Conservation (phyloP, 139 green algal genomes). For the Chlorella sp. region DNA sequence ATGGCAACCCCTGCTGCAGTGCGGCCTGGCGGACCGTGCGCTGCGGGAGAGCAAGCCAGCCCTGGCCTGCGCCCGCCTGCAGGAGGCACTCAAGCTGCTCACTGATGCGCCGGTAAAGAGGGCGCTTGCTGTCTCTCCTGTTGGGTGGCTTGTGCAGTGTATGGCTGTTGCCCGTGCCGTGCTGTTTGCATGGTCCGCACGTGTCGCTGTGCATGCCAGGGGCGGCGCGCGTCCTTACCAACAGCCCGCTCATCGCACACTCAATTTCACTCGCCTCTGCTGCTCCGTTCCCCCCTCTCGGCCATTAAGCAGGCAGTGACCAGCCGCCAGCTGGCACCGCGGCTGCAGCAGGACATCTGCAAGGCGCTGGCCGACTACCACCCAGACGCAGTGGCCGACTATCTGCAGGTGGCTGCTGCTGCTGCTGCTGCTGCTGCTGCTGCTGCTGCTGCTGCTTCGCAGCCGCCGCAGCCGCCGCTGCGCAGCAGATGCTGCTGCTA, state of each 20-base stretch:
- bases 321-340: slow-evolving; percentile 48
- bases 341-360: slow-evolving; percentile 60
- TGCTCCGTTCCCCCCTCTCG: not conserved
- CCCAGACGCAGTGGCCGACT: slow-evolving; percentile 58
- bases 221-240: too few species aligned
- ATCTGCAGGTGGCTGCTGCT: slow-evolving; percentile 22
- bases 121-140: too few species aligned
- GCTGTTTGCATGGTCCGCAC: too few species aligned
- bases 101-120: slow-evolving; percentile 12
- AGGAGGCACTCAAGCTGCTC: slow-evolving; percentile 68
- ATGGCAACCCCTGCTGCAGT: slow-evolving; percentile 35
- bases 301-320: not conserved
- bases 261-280: not conserved
- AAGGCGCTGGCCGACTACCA: slow-evolving; percentile 54
- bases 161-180: too few species aligned
- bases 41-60: slow-evolving; percentile 33
- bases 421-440: not conserved
- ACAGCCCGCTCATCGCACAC: too few species aligned
- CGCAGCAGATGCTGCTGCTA: too few species aligned
- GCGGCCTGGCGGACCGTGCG: slow-evolving; percentile 54
- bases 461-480: too few species aligned
- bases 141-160: too few species aligned
- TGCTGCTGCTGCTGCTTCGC: not conserved
- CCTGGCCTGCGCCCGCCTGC: slow-evolving; percentile 53
- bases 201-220: too few species aligned